Evolutionary conservation across 306 rosid genomes (phyloP), one percentile per base, ranked within the genome.

Genomic region (Malus sieversii): DNA sequence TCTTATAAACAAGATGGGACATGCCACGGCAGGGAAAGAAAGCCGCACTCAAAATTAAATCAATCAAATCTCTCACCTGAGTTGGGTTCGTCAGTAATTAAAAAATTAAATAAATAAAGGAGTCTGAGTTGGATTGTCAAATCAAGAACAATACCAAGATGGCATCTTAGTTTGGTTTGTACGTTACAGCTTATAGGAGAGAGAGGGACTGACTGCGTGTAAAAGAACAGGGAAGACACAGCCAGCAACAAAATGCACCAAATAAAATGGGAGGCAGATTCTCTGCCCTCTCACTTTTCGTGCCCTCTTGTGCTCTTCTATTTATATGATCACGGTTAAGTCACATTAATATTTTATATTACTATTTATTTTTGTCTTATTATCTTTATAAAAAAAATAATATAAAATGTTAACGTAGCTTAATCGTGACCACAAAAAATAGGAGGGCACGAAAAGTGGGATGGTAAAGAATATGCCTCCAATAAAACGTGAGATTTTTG

Each of bases 1-100:
- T 61, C 45, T 62, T 44, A 14, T 51, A 73, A 23, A 51, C 40
- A 68, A 51, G 83, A 78, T 71, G 80, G 80, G 80, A 82, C 86
- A 70, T 70, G 16, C 42, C 71, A 48, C 27, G 65, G 16, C 9
- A 4, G 18, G 12, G 30, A 60, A 25, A 10, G 65, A 25, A 25
- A 25, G 65, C 65, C 33, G 65, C 30, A n/a, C 5, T 32, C 32
- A 25, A 60, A 60, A 60, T 19, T 57, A 20, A 20, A 57, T 57
- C 61, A 8, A 57, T 57, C 61, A 19, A 19, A 57, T n/a, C 12
- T n/a, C 12, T 6, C 25, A n/a, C 61, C 12, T 10, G 10, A 57
- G 5, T 57, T 57, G 61, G 25, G 27, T 57, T 57, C 11, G 22
- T 57, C 22, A 57, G 12, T n/a, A 46, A 46, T 13, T 46, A 46